Evolutionary conservation across 441 rosid genomes (phyloP), one percentile per base, ranked within the genome.

Genomic region (Euphorbia celastroides): DNA sequence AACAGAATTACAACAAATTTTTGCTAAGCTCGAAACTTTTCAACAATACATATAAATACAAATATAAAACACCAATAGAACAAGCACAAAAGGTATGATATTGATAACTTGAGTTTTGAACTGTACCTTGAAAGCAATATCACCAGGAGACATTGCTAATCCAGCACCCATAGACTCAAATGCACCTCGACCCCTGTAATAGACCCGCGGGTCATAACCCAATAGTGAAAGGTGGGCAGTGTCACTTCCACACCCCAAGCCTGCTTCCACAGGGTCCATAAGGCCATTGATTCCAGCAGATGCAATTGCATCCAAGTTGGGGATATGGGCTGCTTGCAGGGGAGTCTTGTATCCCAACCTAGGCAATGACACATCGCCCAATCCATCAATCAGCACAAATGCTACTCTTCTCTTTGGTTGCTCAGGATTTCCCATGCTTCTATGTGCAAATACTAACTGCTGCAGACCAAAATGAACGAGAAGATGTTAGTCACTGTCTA

Each of bases 161-260:
- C 96, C 96, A 30, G 97, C 96, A 66, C 99, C 99, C 97, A 91
- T 90, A 11, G 99, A 93, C 77, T 93, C 98, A 57, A 90, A 90
- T 1, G 97, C 96, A 34, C 98, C 98, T 63, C 96, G 88, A 58
- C 98, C 98, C 64, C 85, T 72, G 63, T 93, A 90, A 74, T 93
- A 93, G 6, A 89, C 93, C 72, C 92, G 82, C 0, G 98, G 98
- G 62, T 93, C 82, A 81, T 90, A 93, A 65, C 98, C 98, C 81
- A 91, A 68, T 0, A 93, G 68, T 64, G 99, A 93, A 72, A 93
- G 97, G 66, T 93, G 99, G 76, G 97, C 97, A 1, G 99, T 93
- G 76, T 93, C 98, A 57, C 98, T 93, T 74, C 98, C 98, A 64
- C 98, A 93, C 44, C 85, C 97, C 72, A 93, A 83, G 28, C 98